Percentiles rank a stretch among this genome's conserved stretches.
phyloP scores from a whole-genome alignment of 495 filamentous ascomycete genomes.

The Penicillium atrosanguineum region DNA sequence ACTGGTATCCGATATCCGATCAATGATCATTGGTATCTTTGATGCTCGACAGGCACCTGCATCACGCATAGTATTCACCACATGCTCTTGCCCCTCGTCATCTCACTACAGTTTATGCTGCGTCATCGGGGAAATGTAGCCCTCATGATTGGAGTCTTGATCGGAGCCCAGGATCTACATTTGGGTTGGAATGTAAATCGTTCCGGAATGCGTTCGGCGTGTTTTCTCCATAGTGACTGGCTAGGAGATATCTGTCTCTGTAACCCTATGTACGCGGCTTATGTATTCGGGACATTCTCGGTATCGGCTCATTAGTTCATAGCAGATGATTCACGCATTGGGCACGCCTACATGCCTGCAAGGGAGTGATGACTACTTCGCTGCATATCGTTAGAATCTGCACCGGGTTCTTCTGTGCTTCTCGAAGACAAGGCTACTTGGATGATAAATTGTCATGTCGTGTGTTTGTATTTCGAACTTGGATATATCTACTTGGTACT shows the following conservation, averaged over 20 bases:
- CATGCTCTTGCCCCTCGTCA: background rate
- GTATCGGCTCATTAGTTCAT: background rate
- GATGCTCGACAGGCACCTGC: background rate
- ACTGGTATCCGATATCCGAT: conserved; percentile 3
- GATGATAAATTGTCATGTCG: background rate
- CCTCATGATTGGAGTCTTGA: background rate
- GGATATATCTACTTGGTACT: background rate
- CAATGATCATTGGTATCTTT: background rate
- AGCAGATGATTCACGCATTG: background rate
- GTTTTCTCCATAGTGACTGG: conserved; percentile 27
- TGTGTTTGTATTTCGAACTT: background rate
- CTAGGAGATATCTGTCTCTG: conserved; percentile 10
- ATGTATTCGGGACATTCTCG: background rate
- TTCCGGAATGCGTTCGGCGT: conserved; percentile 25
- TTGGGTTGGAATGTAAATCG: conserved; percentile 17
- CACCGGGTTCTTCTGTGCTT: background rate
- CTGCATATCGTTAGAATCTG: background rate
- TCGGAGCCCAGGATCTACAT: conserved; percentile 6
- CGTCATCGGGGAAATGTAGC: background rate
- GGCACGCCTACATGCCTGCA: background rate
- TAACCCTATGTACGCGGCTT: conserved; percentile 1
- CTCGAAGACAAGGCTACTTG: background rate
- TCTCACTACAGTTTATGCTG: background rate
- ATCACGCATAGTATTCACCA: background rate
- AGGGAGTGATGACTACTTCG: background rate